A percentile compares a stretch with the other conserved stretches of the same genome.
Conservation (phyloP, 1,284 basidiomycete species). For the Lignosus rhinocerotis region DNA sequence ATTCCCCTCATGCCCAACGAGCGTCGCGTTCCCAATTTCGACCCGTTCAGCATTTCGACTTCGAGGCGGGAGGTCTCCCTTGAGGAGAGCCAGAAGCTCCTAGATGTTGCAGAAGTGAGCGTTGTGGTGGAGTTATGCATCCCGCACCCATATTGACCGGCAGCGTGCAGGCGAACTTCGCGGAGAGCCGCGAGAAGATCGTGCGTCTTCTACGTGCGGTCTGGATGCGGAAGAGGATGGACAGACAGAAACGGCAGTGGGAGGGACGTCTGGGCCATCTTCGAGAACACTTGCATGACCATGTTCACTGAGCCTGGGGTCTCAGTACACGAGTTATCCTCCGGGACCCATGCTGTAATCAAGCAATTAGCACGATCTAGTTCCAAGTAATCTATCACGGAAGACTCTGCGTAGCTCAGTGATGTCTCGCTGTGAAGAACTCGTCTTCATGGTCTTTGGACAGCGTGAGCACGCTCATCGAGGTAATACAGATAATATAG, state of each 20-base stretch:
- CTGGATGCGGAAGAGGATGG: slow-evolving; percentile 40
- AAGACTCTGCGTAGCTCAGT: no score
- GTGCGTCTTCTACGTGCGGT: slow-evolving; percentile 38
- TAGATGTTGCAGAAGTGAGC: slow-evolving; percentile 37
- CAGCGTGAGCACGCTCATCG: no score
- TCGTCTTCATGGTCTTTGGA: no score
- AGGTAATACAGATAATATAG: no score
- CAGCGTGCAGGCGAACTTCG: slow-evolving; percentile 35
- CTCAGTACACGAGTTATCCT: no score
- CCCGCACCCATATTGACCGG: no score
- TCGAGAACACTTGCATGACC: slow-evolving; percentile 16
- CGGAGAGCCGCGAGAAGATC: slow-evolving; percentile 38
- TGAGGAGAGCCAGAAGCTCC: slow-evolving; percentile 38
- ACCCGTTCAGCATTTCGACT: slow-evolving; percentile 40
- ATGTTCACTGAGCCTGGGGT: slow-evolving; percentile 8
- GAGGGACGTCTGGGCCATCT: slow-evolving; percentile 14
- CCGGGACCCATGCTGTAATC: no score
- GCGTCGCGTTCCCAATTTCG: slow-evolving; percentile 33
- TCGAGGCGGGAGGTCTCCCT: slow-evolving; percentile 39
- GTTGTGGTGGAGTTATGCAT: background rate
- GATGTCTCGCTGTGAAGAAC: no score
- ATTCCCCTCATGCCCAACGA: slow-evolving; percentile 39
- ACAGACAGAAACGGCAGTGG: slow-evolving; percentile 27
- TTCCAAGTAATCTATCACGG: no score
- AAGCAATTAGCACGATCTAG: no score